Evolutionary conservation across 208 protist species (phyloP).

Genomic region (Crithidia fasciculata): DNA sequence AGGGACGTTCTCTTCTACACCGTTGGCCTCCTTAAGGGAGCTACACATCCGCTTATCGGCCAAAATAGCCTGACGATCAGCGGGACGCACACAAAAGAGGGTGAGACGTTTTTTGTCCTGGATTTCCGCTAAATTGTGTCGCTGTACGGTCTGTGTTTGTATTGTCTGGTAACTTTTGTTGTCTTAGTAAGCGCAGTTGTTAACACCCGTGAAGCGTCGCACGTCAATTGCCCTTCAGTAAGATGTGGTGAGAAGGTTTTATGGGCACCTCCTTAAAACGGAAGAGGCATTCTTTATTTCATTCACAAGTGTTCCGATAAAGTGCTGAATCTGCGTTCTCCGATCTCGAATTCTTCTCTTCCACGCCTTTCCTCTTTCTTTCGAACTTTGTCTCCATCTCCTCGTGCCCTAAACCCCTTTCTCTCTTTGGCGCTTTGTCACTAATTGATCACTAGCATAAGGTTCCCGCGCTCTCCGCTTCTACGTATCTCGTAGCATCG

Average conservation of each 20-base stretch:
- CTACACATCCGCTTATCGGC: slow-evolving; percentile 48
- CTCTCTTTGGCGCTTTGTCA: no score
- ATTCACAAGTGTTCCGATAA: background rate
- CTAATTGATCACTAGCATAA: no score
- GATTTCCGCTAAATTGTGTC: slow-evolving; percentile 47
- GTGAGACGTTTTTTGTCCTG: slow-evolving; percentile 72
- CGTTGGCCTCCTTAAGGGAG: slow-evolving; percentile 60
- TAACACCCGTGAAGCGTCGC: no score
- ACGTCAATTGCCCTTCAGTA: no score
- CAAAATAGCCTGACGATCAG: slow-evolving; percentile 37
- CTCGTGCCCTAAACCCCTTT: no score
- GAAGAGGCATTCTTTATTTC: slow-evolving; percentile 6
- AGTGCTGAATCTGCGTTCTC: no score
- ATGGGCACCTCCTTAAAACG: background rate
- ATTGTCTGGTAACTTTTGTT: background rate
- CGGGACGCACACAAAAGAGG: slow-evolving; percentile 56
- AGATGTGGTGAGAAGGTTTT: no score
- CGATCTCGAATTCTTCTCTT: background rate
- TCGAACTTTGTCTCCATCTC: no score
- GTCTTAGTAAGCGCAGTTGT: no score
- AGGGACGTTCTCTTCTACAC: slow-evolving; percentile 69
- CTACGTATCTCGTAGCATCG: background rate
- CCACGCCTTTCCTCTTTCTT: background rate
- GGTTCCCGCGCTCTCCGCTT: no score
- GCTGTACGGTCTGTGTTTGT: background rate